phyloP scores from a whole-genome alignment of 2,329 filamentous ascomycete species.

The Leptoxyphium fumago region DNA sequence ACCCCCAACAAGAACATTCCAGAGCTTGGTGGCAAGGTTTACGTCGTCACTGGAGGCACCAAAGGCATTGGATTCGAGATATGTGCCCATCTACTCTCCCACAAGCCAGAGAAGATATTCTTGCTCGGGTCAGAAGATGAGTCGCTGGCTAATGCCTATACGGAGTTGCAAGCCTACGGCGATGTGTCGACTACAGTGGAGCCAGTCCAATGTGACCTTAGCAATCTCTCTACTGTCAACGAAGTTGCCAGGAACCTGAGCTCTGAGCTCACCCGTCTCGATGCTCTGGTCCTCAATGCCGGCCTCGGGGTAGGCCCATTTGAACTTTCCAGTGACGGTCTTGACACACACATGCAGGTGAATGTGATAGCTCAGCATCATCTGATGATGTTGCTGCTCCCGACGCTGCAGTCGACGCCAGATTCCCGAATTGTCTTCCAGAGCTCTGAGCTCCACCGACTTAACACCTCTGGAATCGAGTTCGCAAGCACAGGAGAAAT shows the following conservation, averaged over 20 bases:
- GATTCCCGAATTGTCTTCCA: conserved; percentile 35
- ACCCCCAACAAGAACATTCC: conserved; percentile 19
- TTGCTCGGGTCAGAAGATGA: conserved; percentile 36
- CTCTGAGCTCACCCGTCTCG: conserved; percentile 27
- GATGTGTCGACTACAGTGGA: conserved; percentile 28
- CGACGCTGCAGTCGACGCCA: conserved; percentile 28
- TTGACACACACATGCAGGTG: conserved; percentile 37
- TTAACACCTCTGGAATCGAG: conserved; percentile 21
- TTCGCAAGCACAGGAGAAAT: conserved; percentile 34
- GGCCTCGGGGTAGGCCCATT: conserved; percentile 36
- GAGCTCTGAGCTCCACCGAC: conserved; percentile 34
- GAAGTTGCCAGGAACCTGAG: conserved; percentile 30
- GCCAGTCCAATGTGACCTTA: conserved; percentile 32
- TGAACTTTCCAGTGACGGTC: conserved; percentile 34
- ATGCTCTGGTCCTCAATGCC: conserved; percentile 35
- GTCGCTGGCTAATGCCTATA: conserved; percentile 31
- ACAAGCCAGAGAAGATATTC: conserved; percentile 32
- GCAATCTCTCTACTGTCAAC: conserved; percentile 31
- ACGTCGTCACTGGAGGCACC: conserved; percentile 15
- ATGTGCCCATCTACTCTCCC: conserved; percentile 37
- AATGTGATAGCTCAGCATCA: conserved; percentile 38
- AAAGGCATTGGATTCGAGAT: conserved; percentile 30
- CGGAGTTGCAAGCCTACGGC: conserved; percentile 29
- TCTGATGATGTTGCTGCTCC: conserved; percentile 32
- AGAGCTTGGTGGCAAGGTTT: conserved; percentile 17